These are phyloP conservation scores for Pisolithus tinctorius DNA, from an alignment of 768 basidiomycete genomes.

Conservation along the genomic window DNA sequence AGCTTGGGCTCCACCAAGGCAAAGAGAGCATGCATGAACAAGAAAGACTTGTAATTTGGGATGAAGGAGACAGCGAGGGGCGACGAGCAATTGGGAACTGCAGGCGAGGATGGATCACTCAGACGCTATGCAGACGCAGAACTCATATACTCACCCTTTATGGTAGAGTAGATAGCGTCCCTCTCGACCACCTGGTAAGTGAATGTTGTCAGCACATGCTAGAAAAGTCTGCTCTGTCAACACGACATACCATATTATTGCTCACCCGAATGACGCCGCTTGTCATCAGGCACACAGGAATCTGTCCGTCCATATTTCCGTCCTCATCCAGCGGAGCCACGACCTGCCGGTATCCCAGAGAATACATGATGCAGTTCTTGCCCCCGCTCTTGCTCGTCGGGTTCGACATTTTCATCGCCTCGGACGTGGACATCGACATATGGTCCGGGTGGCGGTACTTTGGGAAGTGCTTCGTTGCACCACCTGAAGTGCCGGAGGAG, in stretches of 20 bases:
- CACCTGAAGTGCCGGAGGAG: slow-evolving; percentile 14
- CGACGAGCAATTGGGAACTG: slow-evolving; percentile 11
- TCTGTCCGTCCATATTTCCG: slow-evolving; percentile 6
- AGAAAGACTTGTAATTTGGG: slow-evolving; percentile 15
- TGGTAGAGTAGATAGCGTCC: slow-evolving; percentile 4
- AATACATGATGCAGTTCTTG: slow-evolving; percentile 16
- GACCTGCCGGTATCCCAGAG: slow-evolving; percentile 11
- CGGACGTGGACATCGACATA: slow-evolving; percentile 11
- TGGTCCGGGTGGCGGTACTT: slow-evolving; percentile 17
- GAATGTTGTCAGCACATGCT: neutral
- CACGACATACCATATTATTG: slow-evolving; percentile 11
- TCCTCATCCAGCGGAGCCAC: slow-evolving; percentile 6
- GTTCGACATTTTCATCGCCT: slow-evolving; percentile 8
- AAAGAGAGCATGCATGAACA: slow-evolving; percentile 18
- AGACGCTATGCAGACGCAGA: too few species aligned
- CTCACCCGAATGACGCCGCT: slow-evolving; percentile 16
- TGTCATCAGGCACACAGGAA: slow-evolving; percentile 16
- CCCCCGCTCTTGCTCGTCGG: slow-evolving; percentile 6
- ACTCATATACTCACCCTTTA: slow-evolving; percentile 3
- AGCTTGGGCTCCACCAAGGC: slow-evolving; percentile 15
- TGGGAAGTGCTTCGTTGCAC: slow-evolving; percentile 11
- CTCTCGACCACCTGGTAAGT: slow-evolving; percentile 8
- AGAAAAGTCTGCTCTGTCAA: neutral
- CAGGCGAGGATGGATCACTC: neutral
- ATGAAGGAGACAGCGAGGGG: slow-evolving; percentile 14